Percentiles rank a stretch among this genome's conserved stretches.
Evolutionary conservation across 768 basidiomycete species (phyloP).

Genomic region (Serendipita indica): DNA sequence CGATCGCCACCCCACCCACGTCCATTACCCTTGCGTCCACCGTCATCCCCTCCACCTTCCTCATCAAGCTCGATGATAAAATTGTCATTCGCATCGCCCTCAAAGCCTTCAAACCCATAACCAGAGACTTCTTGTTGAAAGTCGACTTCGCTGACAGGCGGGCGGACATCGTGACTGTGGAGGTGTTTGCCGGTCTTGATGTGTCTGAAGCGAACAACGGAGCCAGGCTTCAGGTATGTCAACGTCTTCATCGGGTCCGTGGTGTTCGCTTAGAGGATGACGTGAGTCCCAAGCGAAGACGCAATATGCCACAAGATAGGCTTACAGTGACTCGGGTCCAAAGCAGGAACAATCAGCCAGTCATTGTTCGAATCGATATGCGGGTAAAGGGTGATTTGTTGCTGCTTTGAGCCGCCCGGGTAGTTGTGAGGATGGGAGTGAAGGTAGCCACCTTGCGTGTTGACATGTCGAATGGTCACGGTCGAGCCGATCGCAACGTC

Average conservation of each 20-base stretch:
- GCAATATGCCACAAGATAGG: slow-evolving; percentile 59
- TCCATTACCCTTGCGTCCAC: slow-evolving; percentile 31
- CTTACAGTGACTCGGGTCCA: slow-evolving; percentile 15
- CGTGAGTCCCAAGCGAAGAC: slow-evolving; percentile 20
- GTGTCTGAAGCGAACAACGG: slow-evolving; percentile 72
- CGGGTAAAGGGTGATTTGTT: slow-evolving; percentile 98
- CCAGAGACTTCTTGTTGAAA: slow-evolving; percentile 98
- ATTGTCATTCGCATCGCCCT: slow-evolving; percentile 86
- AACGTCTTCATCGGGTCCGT: slow-evolving; percentile 33
- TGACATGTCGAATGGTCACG: slow-evolving; percentile 74
- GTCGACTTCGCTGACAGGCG: slow-evolving; percentile 92
- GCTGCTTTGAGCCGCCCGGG: slow-evolving; percentile 83
- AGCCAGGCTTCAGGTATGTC: slow-evolving; percentile 46
- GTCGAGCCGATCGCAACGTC: slow-evolving; percentile 78
- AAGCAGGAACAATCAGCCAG: slow-evolving; percentile 54
- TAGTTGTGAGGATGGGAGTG: slow-evolving; percentile 89
- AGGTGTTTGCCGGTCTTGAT: slow-evolving; percentile 66
- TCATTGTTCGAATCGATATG: slow-evolving; percentile 95
- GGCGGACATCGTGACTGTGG: slow-evolving; percentile 90
- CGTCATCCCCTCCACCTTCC: slow-evolving; percentile 9
- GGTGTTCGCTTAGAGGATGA: slow-evolving; percentile 16
- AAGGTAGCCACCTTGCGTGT: slow-evolving; percentile 97
- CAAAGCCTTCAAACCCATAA: slow-evolving; percentile 77
- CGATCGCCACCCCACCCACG: slow-evolving; percentile 30
- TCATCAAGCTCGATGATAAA: slow-evolving; percentile 74